Conservation (phyloP, 306 rosid species). For the Potentilla sterilis region DNA sequence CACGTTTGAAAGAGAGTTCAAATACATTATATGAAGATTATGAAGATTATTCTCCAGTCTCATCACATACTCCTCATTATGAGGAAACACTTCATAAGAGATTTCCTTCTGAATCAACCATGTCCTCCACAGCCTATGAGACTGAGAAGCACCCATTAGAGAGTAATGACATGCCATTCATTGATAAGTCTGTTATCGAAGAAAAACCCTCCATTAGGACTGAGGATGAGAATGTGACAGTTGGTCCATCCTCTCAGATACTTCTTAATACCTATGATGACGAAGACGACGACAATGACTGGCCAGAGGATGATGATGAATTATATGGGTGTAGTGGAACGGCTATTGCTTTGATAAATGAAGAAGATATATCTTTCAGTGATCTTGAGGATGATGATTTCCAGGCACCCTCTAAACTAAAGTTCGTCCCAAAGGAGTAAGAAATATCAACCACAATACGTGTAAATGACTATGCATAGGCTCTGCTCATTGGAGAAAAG, state of each 20-base stretch:
- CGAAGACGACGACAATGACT: constrained; percentile 57
- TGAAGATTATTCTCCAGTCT: constrained; percentile 40
- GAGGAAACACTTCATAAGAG: constrained; percentile 39
- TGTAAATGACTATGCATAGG: not conserved
- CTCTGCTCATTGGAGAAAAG: constrained; percentile 24
- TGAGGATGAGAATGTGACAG: constrained; percentile 41
- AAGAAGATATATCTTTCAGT: constrained; percentile 94
- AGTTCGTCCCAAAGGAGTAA: constrained; percentile 38
- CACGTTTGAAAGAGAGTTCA: constrained; percentile 40
- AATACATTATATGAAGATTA: constrained; percentile 38
- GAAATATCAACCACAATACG: constrained; percentile 21
- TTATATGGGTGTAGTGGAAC: constrained; percentile 41
- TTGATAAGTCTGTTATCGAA: constrained; percentile 58
- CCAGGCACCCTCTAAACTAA: constrained; percentile 39
- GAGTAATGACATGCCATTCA: constrained; percentile 45
- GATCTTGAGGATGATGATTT: constrained; percentile 91
- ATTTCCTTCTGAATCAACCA: constrained; percentile 35
- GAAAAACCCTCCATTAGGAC: constrained; percentile 48
- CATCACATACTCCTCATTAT: constrained; percentile 41
- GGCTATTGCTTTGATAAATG: constrained; percentile 41
- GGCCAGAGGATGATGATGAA: constrained; percentile 91
- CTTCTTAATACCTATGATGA: constrained; percentile 47
- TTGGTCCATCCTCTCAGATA: constrained; percentile 48
- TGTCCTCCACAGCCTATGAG: constrained; percentile 46
- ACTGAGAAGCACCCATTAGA: constrained; percentile 49